A percentile compares a stretch with the other conserved stretches of the same genome.
Evolutionary conservation across 129 eudicot genomes (phyloP).

Genomic region (Mikania micrantha): DNA sequence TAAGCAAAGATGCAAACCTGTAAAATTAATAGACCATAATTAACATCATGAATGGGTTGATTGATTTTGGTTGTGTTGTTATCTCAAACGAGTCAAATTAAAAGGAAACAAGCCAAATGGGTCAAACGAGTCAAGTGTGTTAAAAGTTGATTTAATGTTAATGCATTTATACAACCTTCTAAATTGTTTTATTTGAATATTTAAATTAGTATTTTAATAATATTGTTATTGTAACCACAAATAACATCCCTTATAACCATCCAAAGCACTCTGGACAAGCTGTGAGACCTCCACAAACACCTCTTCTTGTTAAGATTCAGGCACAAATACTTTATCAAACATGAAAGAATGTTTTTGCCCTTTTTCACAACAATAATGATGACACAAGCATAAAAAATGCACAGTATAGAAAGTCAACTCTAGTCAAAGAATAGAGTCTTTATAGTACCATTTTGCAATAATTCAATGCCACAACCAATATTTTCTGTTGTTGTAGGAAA

Average conservation of each 20-base stretch:
- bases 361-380: slow-evolving; percentile 2
- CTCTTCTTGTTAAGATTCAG: slow-evolving; percentile 76
- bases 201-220: background rate
- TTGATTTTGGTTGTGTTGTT: background rate
- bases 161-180: background rate
- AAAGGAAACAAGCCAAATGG: background rate
- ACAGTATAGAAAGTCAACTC: slow-evolving; percentile 1
- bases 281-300: slow-evolving; percentile 95
- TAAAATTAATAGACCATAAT: background rate
- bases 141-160: background rate
- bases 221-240: background rate
- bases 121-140: background rate
- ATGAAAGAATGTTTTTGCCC: slow-evolving; percentile 85
- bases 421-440: background rate
- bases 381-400: background rate
- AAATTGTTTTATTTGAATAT: background rate
- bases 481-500: slow-evolving; percentile 70
- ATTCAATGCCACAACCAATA: slow-evolving; percentile 72
- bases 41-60: background rate
- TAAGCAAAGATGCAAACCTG: slow-evolving; percentile 97
- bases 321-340: slow-evolving; percentile 85
- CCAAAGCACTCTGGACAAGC: slow-evolving; percentile 96
- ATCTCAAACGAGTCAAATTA: background rate
- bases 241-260: slow-evolving; percentile 95
- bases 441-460: slow-evolving; percentile 63